A percentile compares a stretch with the other conserved stretches of the same genome.
phyloP scores from a whole-genome alignment of 495 filamentous ascomycete genomes.

The Aspergillus avenaceus region DNA sequence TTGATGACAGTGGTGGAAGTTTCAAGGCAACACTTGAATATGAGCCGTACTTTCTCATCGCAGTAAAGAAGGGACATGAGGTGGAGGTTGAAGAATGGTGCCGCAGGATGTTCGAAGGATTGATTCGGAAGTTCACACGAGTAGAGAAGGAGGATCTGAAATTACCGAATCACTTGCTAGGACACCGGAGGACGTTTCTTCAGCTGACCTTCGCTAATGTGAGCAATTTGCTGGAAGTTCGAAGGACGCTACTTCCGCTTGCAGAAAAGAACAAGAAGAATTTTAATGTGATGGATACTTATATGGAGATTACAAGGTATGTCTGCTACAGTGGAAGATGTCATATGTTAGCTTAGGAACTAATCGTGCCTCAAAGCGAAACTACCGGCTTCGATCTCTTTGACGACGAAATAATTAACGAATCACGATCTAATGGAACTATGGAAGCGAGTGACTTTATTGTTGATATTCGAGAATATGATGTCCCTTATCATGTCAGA shows the following conservation, averaged over 20 bases:
- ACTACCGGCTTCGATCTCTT: constrained; percentile 92
- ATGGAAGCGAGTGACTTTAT: constrained; percentile 94
- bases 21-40: constrained; percentile 97
- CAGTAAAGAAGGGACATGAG: constrained; percentile 82
- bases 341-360: constrained; percentile 3
- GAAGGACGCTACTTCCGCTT: constrained; percentile 79
- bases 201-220: constrained; percentile 86
- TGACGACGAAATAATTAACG: constrained; percentile 84
- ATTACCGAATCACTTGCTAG: constrained; percentile 94
- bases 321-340: constrained; percentile 17
- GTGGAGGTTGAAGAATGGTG: constrained; percentile 95
- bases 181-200: constrained; percentile 82
- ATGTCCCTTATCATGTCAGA: constrained; percentile 98
- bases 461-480: constrained; percentile 98
- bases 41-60: constrained; percentile 93
- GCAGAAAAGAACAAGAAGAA: constrained; percentile 96
- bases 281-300: constrained; percentile 94
- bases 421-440: constrained; percentile 76
- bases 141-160: constrained; percentile 90
- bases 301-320: constrained; percentile 90
- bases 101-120: constrained; percentile 75
- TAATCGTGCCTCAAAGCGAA: constrained; percentile 49
- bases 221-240: constrained; percentile 72
- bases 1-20: constrained; percentile 85
- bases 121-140: constrained; percentile 71